Evolutionary conservation across 2,329 filamentous ascomycete species (phyloP), one percentile per base, ranked within the genome.

Genomic region (Aphanocladium album): DNA sequence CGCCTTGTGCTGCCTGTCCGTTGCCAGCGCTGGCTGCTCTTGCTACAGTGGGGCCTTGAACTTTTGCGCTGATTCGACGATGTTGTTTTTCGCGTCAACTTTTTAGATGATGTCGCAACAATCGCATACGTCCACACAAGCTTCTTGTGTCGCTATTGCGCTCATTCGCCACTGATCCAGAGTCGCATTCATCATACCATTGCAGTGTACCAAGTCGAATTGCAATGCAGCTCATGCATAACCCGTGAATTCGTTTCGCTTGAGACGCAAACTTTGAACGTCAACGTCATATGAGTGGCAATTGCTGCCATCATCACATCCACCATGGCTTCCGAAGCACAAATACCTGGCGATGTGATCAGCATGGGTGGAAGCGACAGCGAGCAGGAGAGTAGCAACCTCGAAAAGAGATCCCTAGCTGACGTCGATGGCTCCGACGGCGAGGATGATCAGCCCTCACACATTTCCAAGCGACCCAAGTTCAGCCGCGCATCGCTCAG

Each of bases 341-440:
- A 64, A 21, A 51, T 54, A 41, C 63, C 62, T 2, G 64, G 64
- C 21, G 67, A 68, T 49, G 62, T 67, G 25, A 67, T 69, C 54
- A 62, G 62, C 39, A 63, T 66, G 35, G 61, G 61, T 16, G 64
- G 57, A 19, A 69, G 67, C 47, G 64, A 62, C 19, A 62, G 62
- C n/a, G 66, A 65, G 43, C 65, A 67, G 39, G 69, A 70, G 41
- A 45, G 52, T 2, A 52, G 64, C 19, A 27, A 60, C 14, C 57
- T 61, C 9, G 71, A 69, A 47, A 74, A 74, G 57, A 67, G 71
- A 50, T 50, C 68, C 12, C 62, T 71, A 23, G 68, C 68, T 45
- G 70, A 71, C 47, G 61, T 63, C 17, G 56, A 60, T 19, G 65
- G 62, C 17, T 43, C 63, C 6, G 60, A 57, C 8, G 33, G 61